Conservation (phyloP, 306 rosid species). For the Malus sieversii region DNA sequence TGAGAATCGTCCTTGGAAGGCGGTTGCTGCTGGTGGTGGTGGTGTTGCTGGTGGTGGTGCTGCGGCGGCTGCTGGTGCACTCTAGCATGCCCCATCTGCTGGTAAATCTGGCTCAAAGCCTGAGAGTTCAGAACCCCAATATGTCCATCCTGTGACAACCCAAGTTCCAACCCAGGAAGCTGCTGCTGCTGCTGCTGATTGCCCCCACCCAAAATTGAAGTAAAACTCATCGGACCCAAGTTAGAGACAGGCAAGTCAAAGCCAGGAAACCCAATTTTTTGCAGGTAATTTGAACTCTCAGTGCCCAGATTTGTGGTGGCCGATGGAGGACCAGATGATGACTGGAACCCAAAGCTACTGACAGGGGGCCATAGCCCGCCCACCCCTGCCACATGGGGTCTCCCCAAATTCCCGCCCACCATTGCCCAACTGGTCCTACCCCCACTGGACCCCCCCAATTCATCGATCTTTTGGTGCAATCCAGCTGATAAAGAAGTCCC, state of each 20-base stretch:
- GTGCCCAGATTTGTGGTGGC: conserved; percentile 28
- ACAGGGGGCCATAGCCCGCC: conserved; percentile 70
- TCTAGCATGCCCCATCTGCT: conserved; percentile 86
- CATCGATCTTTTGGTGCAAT: conserved; percentile 57
- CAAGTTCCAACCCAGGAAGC: conserved; percentile 87
- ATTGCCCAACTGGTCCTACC: conserved; percentile 79
- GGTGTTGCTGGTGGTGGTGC: conserved; percentile 14
- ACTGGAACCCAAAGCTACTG: conserved; percentile 59
- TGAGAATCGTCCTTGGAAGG: conserved; percentile 89
- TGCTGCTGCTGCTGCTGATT: conserved; percentile 32
- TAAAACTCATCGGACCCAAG: conserved; percentile 83
- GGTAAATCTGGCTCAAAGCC: conserved; percentile 82
- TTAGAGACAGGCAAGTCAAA: conserved; percentile 65
- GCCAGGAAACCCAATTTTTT: conserved; percentile 71
- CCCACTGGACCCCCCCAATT: conserved; percentile 55
- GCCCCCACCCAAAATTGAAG: conserved; percentile 88
- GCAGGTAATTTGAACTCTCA: conserved; percentile 68
- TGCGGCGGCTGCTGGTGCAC: conserved; percentile 48
- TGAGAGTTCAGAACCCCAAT: conserved; percentile 85
- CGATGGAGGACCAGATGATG: conserved; percentile 48
- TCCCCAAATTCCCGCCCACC: conserved; percentile 64
- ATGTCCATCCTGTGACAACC: conserved; percentile 86
- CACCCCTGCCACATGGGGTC: conserved; percentile 74
- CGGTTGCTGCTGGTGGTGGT: conserved; percentile 27
- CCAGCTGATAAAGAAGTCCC: conserved; percentile 60